A percentile compares a stretch with the other conserved stretches of the same genome.
Conservation (phyloP, 768 basidiomycete genomes). For the Mycena maculata region DNA sequence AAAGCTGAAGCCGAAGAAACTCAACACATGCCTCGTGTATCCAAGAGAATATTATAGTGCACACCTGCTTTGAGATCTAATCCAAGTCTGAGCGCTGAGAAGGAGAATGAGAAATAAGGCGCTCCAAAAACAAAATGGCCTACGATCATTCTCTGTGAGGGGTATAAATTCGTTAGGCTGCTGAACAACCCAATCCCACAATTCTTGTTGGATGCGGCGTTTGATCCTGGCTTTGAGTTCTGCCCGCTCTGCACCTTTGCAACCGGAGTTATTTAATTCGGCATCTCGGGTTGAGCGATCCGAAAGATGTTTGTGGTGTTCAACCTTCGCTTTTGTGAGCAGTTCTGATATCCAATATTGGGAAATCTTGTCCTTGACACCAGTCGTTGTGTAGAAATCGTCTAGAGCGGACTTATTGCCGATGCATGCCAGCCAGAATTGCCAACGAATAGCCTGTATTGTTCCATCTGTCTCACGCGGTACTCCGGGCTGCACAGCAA, state of each 20-base stretch:
- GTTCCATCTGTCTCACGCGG: neutral
- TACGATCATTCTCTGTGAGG: neutral
- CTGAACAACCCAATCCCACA: conserved; percentile 15
- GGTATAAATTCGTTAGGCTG: neutral
- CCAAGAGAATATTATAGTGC: neutral
- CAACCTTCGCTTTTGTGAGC: neutral
- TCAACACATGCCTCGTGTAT: neutral
- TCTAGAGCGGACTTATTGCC: conserved; percentile 27
- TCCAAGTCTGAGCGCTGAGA: neutral
- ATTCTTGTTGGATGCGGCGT: neutral
- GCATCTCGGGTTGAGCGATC: neutral
- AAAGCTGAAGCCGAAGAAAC: neutral
- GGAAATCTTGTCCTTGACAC: conserved; percentile 46
- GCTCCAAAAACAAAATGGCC: neutral
- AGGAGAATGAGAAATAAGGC: neutral
- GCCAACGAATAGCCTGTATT: neutral
- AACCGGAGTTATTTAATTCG: neutral
- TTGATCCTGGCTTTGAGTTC: neutral
- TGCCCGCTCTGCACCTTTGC: neutral
- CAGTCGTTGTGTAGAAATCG: conserved; percentile 35
- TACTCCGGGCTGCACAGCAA: neutral
- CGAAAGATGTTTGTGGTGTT: neutral
- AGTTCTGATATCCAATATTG: conserved; percentile 40
- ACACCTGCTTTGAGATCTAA: neutral
- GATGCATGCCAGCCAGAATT: conserved; percentile 22